phyloP scores from a whole-genome alignment of 23 red algal genomes.

The Chondrus crispus region DNA sequence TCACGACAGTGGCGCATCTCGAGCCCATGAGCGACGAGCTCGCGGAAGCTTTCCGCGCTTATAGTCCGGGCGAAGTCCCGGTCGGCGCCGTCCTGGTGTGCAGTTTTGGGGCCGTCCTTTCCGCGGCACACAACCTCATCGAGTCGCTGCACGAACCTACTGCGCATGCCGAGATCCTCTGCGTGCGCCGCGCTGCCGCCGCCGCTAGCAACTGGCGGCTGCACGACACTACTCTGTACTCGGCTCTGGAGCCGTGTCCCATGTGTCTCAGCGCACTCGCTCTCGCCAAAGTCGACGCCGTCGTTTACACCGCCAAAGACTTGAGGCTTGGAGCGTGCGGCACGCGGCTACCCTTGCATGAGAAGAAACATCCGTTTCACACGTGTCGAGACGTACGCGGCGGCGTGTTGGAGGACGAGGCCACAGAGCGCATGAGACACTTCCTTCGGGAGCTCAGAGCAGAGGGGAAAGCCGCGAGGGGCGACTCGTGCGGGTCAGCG shows the following conservation, averaged over 20 bases:
- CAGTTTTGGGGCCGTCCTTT: slow-evolving; percentile 26
- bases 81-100: slow-evolving; percentile 80
- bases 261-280: slow-evolving; percentile 86
- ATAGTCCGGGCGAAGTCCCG: slow-evolving; percentile 74
- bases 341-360: slow-evolving; percentile 64
- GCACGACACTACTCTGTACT: slow-evolving; percentile 65
- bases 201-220: slow-evolving; percentile 61
- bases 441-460: slow-evolving; percentile 64
- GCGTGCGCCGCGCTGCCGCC: slow-evolving; percentile 50
- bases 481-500: neutral
- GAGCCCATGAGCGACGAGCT: slow-evolving; percentile 85
- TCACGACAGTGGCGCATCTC: too few relatives aligned
- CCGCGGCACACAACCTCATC: slow-evolving; percentile 69
- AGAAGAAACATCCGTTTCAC: slow-evolving; percentile 62
- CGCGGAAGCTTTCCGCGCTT: slow-evolving; percentile 41
- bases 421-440: slow-evolving; percentile 19
- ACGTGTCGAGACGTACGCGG: slow-evolving; percentile 19
- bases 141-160: slow-evolving; percentile 66
- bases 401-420: slow-evolving; percentile 43
- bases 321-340: slow-evolving; percentile 84
- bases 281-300: slow-evolving; percentile 60
- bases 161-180: slow-evolving; percentile 91
- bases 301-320: slow-evolving; percentile 85
- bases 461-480: neutral
- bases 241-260: slow-evolving; percentile 90